Base-by-base conservation (phyloP, 148 eudicot genomes). In the Agrostemma githago region DNA sequence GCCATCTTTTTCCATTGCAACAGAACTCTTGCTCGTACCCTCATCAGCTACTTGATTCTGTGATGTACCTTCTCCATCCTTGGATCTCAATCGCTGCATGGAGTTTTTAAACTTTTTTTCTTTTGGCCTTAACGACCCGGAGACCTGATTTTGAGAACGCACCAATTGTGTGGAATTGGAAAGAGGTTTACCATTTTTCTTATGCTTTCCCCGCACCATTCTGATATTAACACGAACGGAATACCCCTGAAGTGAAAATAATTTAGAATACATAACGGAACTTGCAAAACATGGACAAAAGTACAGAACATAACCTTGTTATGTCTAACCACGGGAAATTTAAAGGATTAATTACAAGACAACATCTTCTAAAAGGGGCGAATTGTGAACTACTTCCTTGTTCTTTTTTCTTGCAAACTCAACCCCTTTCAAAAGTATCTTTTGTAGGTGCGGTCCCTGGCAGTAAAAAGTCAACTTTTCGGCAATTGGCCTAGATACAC, bases 61-160 rank as follows among this genome's bases (percentile, higher is more conserved):
- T 44, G 78, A 68, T 67, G 71, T 21, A 17, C 40, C 46, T 66
- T 83, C 75, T 53, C 68, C 62, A 57, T 77, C 82, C 60, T 83
- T 85, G 44, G 34, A 41, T 74, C 77, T 73, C 72, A 66, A 39
- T 64, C 71, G 66, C 53, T 17, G 68, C 19, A 26, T n/a, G 8
- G 80, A 12, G 58, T 75, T 86, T 75, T 81, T 83, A 69, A 60
- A 57, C 65, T 48, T 66, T 75, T 76, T 82, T 11, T 66, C 73
- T 51, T 80, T 75, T 11, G 78, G 84, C 80, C 76, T 85, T 70
- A 88, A 74, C 34, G 80, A 56, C 40, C 71, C 70, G 12, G 80
- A 82, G 48, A 75, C 80, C 68, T 76, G 72, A 58, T 78, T 63
- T 38, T 74, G 72, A 21, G 80, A 7, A 16, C 59, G 43, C 15